Conservation (phyloP, 2,329 filamentous ascomycete species). For the Colletotrichum tabaci region DNA sequence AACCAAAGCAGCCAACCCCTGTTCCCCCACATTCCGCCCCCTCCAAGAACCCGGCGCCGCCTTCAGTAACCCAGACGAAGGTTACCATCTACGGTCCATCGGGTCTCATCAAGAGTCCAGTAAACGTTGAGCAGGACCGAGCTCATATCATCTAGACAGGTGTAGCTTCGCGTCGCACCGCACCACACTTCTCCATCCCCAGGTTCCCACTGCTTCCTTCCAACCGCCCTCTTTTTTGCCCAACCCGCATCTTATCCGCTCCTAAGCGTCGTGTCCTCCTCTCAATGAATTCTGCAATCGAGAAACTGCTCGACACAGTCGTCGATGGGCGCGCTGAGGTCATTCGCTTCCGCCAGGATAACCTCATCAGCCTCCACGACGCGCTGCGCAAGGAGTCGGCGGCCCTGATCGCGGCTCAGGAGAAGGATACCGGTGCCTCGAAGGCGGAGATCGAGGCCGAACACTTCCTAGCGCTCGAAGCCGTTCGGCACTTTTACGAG, state of each 20-base stretch:
- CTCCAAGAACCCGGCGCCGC: constrained; percentile 2
- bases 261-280: not conserved
- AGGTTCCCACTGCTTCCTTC: not conserved
- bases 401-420: constrained; percentile 57
- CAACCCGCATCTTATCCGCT: not conserved
- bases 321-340: constrained; percentile 62
- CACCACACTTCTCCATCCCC: not conserved
- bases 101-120: not conserved
- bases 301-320: constrained; percentile 55
- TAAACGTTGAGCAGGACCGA: not conserved
- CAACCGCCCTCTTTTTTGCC: not conserved
- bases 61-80: not conserved
- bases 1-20: constrained; percentile 10
- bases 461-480: constrained; percentile 55
- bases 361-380: constrained; percentile 60
- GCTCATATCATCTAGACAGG: constrained; percentile 14
- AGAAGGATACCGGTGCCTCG: constrained; percentile 52
- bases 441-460: constrained; percentile 53
- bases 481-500: constrained; percentile 56
- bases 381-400: constrained; percentile 52
- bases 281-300: constrained; percentile 30
- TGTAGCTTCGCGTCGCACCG: constrained; percentile 14
- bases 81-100: constrained; percentile 2
- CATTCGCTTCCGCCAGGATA: constrained; percentile 60
- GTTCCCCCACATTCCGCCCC: constrained; percentile 39